phyloP scores from a whole-genome alignment of 2,329 filamentous ascomycete species.

The Ascomycota sp. region DNA sequence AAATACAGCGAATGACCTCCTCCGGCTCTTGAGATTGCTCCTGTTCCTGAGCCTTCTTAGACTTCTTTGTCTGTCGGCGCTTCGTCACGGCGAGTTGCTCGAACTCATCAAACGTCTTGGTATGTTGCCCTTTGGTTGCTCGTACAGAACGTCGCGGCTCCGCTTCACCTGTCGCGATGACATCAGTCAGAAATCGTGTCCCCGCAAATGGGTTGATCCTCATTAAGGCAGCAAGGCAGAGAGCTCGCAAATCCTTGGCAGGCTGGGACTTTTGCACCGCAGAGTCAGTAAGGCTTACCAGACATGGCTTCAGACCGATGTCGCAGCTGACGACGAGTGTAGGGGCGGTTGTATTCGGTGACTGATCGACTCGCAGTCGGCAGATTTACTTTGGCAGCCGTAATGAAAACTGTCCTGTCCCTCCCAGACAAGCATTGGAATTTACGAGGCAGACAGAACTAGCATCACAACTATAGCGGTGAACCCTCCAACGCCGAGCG shows the following conservation, averaged over 20 bases:
- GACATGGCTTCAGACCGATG: slow-evolving; percentile 8
- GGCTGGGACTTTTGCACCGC: too few species aligned
- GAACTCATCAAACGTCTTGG: slow-evolving; percentile 62
- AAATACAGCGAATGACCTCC: slow-evolving; percentile 80
- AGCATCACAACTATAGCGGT: slow-evolving; percentile 14
- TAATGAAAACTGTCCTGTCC: slow-evolving; percentile 6
- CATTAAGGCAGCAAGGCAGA: neutral
- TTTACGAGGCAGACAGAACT: slow-evolving; percentile 13
- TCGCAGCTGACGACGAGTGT: slow-evolving; percentile 1
- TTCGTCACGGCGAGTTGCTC: slow-evolving; percentile 34
- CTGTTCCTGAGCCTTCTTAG: slow-evolving; percentile 42
- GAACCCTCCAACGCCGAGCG: slow-evolving; percentile 1
- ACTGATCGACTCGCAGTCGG: too few species aligned
- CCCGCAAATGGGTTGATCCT: neutral
- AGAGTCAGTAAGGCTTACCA: slow-evolving; percentile 9
- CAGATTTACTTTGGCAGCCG: slow-evolving; percentile 2
- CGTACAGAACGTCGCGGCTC: slow-evolving; percentile 87
- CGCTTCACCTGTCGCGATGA: slow-evolving; percentile 19
- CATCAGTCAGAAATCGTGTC: slow-evolving; percentile 4
- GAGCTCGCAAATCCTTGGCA: neutral
- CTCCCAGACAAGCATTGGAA: slow-evolving; percentile 9
- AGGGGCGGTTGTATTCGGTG: slow-evolving; percentile 1
- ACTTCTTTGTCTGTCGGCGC: slow-evolving; percentile 24
- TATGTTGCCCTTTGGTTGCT: slow-evolving; percentile 89
- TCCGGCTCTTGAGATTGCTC: slow-evolving; percentile 30